Conservation (phyloP, 352 stramenopile genomes). For the Phytophthora quininea region DNA sequence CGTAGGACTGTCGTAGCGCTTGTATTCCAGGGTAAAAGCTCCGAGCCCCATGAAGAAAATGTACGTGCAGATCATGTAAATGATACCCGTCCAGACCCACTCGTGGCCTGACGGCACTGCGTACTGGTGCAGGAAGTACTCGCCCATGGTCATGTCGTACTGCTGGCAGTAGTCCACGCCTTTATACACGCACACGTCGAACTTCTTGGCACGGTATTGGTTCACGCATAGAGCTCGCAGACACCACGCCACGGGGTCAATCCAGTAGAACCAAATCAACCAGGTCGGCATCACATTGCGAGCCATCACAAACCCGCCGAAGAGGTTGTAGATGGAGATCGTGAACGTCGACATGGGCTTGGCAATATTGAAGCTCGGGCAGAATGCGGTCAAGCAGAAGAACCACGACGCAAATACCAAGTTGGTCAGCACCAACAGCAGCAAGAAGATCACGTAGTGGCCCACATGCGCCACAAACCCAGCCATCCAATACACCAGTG, state of each 20-base stretch:
- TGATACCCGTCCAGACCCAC: constrained; percentile 33
- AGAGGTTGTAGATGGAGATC: constrained; percentile 43
- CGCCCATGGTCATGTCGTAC: constrained; percentile 32
- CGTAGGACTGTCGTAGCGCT: constrained; percentile 35
- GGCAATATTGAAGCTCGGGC: constrained; percentile 41
- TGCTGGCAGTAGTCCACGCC: constrained; percentile 30
- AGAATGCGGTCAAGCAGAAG: constrained; percentile 37
- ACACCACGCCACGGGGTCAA: constrained; percentile 46
- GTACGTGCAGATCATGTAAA: constrained; percentile 34
- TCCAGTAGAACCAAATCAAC: constrained; percentile 49
- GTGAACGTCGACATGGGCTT: constrained; percentile 51
- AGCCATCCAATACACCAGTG: constrained; percentile 82
- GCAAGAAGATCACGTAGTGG: constrained; percentile 42
- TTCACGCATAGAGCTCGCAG: constrained; percentile 27
- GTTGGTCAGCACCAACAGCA: constrained; percentile 37
- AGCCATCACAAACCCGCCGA: constrained; percentile 47
- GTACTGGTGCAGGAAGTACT: constrained; percentile 43
- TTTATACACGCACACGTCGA: constrained; percentile 29
- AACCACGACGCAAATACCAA: constrained; percentile 45
- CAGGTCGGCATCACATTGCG: constrained; percentile 35
- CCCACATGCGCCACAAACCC: constrained; percentile 37
- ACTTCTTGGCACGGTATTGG: constrained; percentile 9
- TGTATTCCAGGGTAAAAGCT: constrained; percentile 39
- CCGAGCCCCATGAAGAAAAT: constrained; percentile 29
- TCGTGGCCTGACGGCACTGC: constrained; percentile 23